Evolutionary conservation across 139 green algal genomes (phyloP).

Genomic region (Chara braunii): DNA sequence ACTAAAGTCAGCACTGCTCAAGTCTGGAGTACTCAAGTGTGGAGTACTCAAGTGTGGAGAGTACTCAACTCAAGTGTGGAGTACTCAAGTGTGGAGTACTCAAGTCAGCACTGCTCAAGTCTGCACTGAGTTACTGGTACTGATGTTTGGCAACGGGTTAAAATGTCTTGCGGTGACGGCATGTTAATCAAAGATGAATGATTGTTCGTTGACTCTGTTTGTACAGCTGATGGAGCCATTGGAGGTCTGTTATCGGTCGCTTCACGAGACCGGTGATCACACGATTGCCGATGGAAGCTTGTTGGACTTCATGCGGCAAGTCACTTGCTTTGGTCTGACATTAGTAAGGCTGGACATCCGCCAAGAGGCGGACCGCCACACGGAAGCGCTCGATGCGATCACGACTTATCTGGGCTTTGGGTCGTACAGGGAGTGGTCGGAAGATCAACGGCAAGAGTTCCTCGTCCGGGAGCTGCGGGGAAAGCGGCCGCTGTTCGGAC

Average conservation of each 20-base stretch:
- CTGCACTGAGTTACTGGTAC: too few species aligned
- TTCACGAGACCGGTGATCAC: constrained; percentile 75
- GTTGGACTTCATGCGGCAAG: constrained; percentile 77
- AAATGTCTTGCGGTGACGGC: too few species aligned
- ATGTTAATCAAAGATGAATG: too few species aligned
- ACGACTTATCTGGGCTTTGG: constrained; percentile 75
- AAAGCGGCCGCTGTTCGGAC: constrained; percentile 78
- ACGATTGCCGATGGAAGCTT: constrained; percentile 81
- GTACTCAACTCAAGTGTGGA: too few species aligned
- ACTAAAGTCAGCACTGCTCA: too few species aligned
- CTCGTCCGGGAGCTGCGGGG: constrained; percentile 65
- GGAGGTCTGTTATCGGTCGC: constrained; percentile 72
- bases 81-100: too few species aligned
- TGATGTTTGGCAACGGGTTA: too few species aligned
- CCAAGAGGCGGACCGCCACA: constrained; percentile 78
- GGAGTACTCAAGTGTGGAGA: too few species aligned
- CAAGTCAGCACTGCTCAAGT: too few species aligned
- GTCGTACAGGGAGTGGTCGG: constrained; percentile 76
- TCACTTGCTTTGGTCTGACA: constrained; percentile 57
- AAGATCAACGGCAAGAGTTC: constrained; percentile 73
- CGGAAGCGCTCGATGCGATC: constrained; percentile 75
- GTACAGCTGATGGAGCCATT: constrained; percentile 63
- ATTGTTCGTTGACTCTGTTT: too few species aligned
- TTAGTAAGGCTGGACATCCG: constrained; percentile 93
- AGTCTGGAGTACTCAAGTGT: too few species aligned